Evolutionary conservation across 1,139 yeast species (phyloP), one percentile per base, ranked within the genome.

Genomic region (Diutina neorugosa): DNA sequence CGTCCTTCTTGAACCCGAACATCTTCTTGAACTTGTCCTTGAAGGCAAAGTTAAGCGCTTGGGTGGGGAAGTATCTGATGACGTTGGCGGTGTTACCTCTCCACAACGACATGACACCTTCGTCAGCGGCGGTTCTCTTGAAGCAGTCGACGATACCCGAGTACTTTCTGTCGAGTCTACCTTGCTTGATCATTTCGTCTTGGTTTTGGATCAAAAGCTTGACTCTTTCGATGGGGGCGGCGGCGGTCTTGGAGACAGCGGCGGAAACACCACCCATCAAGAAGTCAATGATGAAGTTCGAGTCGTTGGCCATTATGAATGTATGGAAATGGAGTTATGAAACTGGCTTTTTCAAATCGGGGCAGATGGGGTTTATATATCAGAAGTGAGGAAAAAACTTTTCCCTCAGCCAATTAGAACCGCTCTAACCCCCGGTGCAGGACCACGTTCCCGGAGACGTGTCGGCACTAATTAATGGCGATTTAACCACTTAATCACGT

Each of bases 61-160:
- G 89, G 64, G 89, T 84, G 68, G 90, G 89, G 87, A 84, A 84
- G 80, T 84, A 84, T 74, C 90, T 82, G 71, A 84, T 80, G 61
- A 84, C 90, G 76, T 84, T 84, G 61, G 90, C 90, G 58, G 89
- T 81, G 85, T 84, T 84, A 75, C 90, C 90, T 78, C 89, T 80
- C 90, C 90, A 84, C 81, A 84, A 80, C 57, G 89, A 72, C 58
- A 72, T 73, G 57, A 82, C 64, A 73, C 90, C 90, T 74, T 84
- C 90, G 59, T 81, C 84, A 58, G 80, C 78, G 60, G 83, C 77
- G 61, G 89, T 84, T 70, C 89, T 82, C 64, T 69, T 74, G 85
- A 84, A 84, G 71, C 86, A 81, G 67, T 84, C 89, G 58, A 61
- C 70, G 62, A 84, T 83, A 76, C 90, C 90, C 59, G 69, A 74